A percentile compares a stretch with the other conserved stretches of the same genome.
phyloP scores from a whole-genome alignment of 148 eudicot genomes.

The Suaeda aralocaspica region DNA sequence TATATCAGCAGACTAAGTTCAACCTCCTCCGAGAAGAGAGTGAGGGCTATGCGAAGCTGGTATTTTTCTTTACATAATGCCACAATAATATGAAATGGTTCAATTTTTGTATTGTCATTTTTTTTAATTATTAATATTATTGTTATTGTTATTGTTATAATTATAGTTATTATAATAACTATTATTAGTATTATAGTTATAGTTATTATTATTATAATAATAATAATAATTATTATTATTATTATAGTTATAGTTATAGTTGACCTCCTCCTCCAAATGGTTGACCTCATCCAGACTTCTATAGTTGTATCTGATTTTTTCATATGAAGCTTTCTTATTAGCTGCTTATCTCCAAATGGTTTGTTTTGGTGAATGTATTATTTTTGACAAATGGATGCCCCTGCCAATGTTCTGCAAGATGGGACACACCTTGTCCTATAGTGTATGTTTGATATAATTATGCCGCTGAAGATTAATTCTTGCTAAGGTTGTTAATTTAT shows the following conservation, averaged over 20 bases:
- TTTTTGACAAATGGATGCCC: too few relatives aligned
- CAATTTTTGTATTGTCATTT: neutral
- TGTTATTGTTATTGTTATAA: too few relatives aligned
- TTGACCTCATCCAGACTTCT: neutral
- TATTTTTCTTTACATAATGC: constrained; percentile 23
- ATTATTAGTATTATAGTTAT: too few relatives aligned
- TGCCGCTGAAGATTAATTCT: neutral
- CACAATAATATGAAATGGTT: neutral
- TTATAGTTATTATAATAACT: too few relatives aligned
- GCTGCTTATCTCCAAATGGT: too few relatives aligned
- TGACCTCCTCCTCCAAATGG: too few relatives aligned
- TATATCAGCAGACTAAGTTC: constrained; percentile 98
- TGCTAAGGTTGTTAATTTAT: neutral
- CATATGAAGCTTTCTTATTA: too few relatives aligned
- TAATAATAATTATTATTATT: too few relatives aligned
- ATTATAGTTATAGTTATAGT: too few relatives aligned
- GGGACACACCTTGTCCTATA: neutral
- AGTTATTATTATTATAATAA: too few relatives aligned
- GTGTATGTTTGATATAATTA: neutral
- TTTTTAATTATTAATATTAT: neutral
- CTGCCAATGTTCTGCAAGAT: too few relatives aligned
- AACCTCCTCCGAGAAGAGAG: constrained; percentile 98
- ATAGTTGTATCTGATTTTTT: neutral
- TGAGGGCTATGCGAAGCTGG: constrained; percentile 99
- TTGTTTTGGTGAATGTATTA: too few relatives aligned